Evolutionary conservation across 768 basidiomycete genomes (phyloP), one percentile per base, ranked within the genome.

Genomic region (Suillus hirtellus): DNA sequence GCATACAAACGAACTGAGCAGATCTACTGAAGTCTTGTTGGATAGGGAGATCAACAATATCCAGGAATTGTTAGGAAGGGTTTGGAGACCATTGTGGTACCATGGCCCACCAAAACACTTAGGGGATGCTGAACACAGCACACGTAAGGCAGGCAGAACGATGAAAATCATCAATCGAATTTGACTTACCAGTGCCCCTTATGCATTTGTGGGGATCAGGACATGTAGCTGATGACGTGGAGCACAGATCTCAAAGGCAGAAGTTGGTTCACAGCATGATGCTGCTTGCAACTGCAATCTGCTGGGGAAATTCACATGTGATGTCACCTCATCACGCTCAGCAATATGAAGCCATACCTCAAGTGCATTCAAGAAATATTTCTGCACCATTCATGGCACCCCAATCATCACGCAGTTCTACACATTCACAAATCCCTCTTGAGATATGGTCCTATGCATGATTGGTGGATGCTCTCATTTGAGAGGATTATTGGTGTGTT

Each of bases 391-490:
- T n/a, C 10, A 0, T 61, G 70, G 47, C 19, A 59, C 6, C 74
- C 72, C 1, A 76, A 77, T 49, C 74, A 78, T 59, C 77, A 80
- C 54, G 54, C 70, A 38, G 66, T 72, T 1, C 60, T 78, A 5
- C 79, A 80, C 47, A 58, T 77, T 1, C 27, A 60, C 4, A 62
- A 69, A 1, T 75, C 71, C 60, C 55, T 78, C 2, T 17, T 11
- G 0, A 34, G 60, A 8, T 78, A 72, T 65, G 76, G 79, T 0
- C 79, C 77, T 10, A 65, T 72, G 37, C 71, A 75, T 62, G 67
- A 67, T 0, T 78, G 76, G 76, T 75, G 79, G 71, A 70, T 72
- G 49, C 78, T 76, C 61, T 70, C 71, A 1, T 75, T 76, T 42
- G 70, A 78, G 61, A n/a, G 70, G 3, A 60, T 71, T 11, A 76